These are phyloP conservation scores for Colletotrichum brevisporum DNA, from an alignment of 2,329 filamentous ascomycete species.

Conservation along the genomic window DNA sequence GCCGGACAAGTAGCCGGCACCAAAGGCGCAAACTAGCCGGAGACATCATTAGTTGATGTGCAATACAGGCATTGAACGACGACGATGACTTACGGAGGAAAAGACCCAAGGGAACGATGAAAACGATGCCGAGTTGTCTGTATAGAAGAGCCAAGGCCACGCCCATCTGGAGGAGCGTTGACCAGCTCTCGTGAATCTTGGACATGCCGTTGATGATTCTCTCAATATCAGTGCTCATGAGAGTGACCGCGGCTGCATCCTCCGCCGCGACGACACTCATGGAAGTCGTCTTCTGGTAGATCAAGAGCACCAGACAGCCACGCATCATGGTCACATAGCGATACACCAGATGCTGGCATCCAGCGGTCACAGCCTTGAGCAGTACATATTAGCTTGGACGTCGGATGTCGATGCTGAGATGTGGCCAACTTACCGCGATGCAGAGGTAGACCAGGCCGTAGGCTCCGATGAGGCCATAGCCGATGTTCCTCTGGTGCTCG, in stretches of 20 bases:
- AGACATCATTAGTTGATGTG: slow-evolving; percentile 36
- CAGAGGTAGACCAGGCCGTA: slow-evolving; percentile 55
- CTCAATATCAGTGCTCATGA: slow-evolving; percentile 64
- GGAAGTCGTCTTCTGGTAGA: slow-evolving; percentile 61
- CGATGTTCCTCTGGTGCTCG: slow-evolving; percentile 42
- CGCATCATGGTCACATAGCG: slow-evolving; percentile 52
- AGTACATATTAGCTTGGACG: slow-evolving; percentile 19
- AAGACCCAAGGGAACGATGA: background rate
- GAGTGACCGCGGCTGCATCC: slow-evolving; percentile 55
- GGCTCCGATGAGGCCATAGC: slow-evolving; percentile 60
- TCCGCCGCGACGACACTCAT: slow-evolving; percentile 47
- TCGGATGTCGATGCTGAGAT: slow-evolving; percentile 57
- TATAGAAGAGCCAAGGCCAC: slow-evolving; percentile 63
- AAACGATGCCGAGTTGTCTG: slow-evolving; percentile 44
- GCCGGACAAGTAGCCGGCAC: too few species aligned
- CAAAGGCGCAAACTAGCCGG: background rate
- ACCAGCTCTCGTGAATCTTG: slow-evolving; percentile 58
- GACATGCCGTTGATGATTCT: slow-evolving; percentile 52
- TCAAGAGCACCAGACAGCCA: slow-evolving; percentile 55
- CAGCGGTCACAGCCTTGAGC: too few species aligned
- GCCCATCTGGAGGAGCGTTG: slow-evolving; percentile 55
- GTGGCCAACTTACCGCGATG: slow-evolving; percentile 46
- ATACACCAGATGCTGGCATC: too few species aligned
- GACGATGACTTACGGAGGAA: too few species aligned
- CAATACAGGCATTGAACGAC: too few species aligned